Percentiles rank a stretch among this genome's conserved stretches.
Conservation (phyloP, 2,329 filamentous ascomycete genomes). For the Helotiales sp. region DNA sequence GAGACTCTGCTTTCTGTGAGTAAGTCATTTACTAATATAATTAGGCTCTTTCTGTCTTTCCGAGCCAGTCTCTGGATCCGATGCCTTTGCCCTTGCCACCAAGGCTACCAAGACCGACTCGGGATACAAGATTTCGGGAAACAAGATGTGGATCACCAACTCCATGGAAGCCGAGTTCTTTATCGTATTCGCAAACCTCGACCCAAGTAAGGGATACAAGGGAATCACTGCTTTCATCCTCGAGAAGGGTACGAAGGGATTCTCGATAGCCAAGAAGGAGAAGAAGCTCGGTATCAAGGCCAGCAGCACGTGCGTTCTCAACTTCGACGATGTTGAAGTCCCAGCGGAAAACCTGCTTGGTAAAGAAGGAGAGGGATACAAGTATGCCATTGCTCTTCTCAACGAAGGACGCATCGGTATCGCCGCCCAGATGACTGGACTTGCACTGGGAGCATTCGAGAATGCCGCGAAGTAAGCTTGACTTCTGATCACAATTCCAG, state of each 20-base stretch:
- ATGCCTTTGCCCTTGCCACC: constrained; percentile 93
- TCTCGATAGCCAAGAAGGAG: constrained; percentile 98
- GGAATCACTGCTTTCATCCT: constrained; percentile 96
- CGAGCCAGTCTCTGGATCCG: constrained; percentile 89
- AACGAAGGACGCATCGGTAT: constrained; percentile 99
- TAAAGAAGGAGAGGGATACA: constrained; percentile 90
- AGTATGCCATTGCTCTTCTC: constrained; percentile 91
- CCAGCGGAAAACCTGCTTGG: constrained; percentile 88
- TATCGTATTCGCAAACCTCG: constrained; percentile 96
- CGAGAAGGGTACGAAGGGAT: constrained; percentile 86
- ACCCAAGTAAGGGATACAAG: constrained; percentile 91
- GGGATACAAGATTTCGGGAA: constrained; percentile 86
- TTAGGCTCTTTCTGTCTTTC: constrained; percentile 85
- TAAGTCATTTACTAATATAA: constrained; percentile 17
- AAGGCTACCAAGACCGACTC: constrained; percentile 82
- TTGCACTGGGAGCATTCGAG: constrained; percentile 92
- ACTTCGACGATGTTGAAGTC: constrained; percentile 94
- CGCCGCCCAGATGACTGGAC: constrained; percentile 96
- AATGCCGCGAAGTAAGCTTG: constrained; percentile 76
- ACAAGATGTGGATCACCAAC: constrained; percentile 99
- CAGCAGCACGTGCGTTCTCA: constrained; percentile 95
- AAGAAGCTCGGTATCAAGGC: constrained; percentile 98
- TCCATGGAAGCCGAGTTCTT: constrained; percentile 92
- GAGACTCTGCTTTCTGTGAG: neutral
- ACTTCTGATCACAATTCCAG: neutral